A percentile compares a stretch with the other conserved stretches of the same genome.
phyloP scores from a whole-genome alignment of 2,329 filamentous ascomycete species.

The Pyricularia pennisetigena region DNA sequence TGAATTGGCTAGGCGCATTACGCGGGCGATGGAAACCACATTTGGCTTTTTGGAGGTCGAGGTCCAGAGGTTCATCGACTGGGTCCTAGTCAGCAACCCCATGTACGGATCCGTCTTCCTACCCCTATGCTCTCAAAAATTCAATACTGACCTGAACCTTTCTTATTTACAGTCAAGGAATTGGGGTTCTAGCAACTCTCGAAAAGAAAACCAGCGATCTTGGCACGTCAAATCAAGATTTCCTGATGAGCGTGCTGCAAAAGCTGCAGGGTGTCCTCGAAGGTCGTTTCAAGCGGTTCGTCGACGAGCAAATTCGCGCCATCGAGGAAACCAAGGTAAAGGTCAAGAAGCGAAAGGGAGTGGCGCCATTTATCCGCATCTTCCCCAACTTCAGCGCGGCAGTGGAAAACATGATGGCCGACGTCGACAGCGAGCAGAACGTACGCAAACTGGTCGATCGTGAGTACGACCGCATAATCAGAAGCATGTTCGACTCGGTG shows the following conservation, averaged over 20 bases:
- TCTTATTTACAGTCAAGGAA: conserved; percentile 57
- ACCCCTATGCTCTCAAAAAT: not conserved
- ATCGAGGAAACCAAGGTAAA: conserved; percentile 99
- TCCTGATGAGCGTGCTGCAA: conserved; percentile 66
- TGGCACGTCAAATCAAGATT: conserved; percentile 88
- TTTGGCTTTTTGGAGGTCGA: conserved; percentile 76
- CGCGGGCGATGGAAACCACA: conserved; percentile 81
- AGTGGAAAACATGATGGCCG: conserved; percentile 72
- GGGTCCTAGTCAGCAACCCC: conserved; percentile 71
- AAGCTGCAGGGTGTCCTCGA: conserved; percentile 69
- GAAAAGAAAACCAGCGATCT: conserved; percentile 72
- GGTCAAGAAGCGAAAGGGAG: conserved; percentile 95
- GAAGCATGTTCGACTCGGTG: conserved; percentile 93
- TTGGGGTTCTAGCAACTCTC: conserved; percentile 73
- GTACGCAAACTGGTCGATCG: conserved; percentile 73
- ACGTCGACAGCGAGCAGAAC: conserved; percentile 38
- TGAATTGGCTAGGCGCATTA: conserved; percentile 71
- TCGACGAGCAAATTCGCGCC: conserved; percentile 88
- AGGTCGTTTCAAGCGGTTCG: conserved; percentile 73
- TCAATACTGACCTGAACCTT: not conserved
- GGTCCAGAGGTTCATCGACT: conserved; percentile 71
- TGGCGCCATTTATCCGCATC: conserved; percentile 89
- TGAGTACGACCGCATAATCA: conserved; percentile 81
- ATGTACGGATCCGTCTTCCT: conserved; percentile 46
- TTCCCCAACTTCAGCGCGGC: conserved; percentile 81